These are phyloP conservation scores for Trifolium fragiferum DNA, from an alignment of 306 rosid genomes.

Conservation along the genomic window DNA sequence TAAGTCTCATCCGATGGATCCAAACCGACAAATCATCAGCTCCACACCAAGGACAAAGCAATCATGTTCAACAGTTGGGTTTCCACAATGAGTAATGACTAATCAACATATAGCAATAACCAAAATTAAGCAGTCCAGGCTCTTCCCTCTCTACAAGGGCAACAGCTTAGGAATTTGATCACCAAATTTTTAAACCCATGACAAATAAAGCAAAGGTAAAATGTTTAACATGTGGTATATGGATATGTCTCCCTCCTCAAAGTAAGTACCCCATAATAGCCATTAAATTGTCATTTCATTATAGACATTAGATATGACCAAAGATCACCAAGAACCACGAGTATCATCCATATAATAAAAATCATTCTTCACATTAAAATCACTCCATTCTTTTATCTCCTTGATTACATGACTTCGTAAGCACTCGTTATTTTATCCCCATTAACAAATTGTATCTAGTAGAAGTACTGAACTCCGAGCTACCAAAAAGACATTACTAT, in stretches of 20 bases:
- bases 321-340: slow-evolving; percentile 24
- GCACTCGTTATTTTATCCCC: slow-evolving; percentile 35
- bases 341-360: slow-evolving; percentile 22
- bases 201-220: slow-evolving; percentile 37
- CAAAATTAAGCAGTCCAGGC: slow-evolving; percentile 34
- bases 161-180: slow-evolving; percentile 34
- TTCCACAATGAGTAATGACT: slow-evolving; percentile 22
- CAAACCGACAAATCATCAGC: slow-evolving; percentile 36
- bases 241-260: slow-evolving; percentile 38
- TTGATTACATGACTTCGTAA: slow-evolving; percentile 30
- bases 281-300: slow-evolving; percentile 32
- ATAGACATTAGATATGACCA: slow-evolving; percentile 38
- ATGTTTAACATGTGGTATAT: slow-evolving; percentile 8
- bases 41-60: slow-evolving; percentile 42
- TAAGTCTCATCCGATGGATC: slow-evolving; percentile 31
- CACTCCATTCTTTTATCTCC: slow-evolving; percentile 37
- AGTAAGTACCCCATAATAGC: neutral
- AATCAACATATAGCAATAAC: slow-evolving; percentile 35
- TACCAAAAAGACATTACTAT: slow-evolving; percentile 37
- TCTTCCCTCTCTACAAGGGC: slow-evolving; percentile 29
- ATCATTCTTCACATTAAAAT: slow-evolving; percentile 28
- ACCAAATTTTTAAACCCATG: slow-evolving; percentile 33
- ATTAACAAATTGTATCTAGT: slow-evolving; percentile 32
- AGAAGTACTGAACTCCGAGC: slow-evolving; percentile 35
- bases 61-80: slow-evolving; percentile 31